A percentile compares a stretch with the other conserved stretches of the same genome.
Evolutionary conservation across 2,329 filamentous ascomycete species (phyloP).

Genomic region (Diaporthe velutina): DNA sequence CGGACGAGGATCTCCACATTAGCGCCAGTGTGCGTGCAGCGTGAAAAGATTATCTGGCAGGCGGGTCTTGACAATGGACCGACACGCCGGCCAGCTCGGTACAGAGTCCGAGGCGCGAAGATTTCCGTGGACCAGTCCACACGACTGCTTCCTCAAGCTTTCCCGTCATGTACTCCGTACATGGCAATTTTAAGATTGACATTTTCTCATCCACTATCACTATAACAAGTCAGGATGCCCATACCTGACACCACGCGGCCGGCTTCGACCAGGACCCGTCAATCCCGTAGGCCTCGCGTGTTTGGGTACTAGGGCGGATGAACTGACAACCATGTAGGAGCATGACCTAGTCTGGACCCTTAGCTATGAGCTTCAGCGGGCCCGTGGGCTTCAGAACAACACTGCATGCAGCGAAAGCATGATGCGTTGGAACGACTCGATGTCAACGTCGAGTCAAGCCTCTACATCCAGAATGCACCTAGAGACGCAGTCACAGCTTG

Average conservation of each 20-base stretch:
- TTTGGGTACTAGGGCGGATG: neutral
- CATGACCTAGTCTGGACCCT: neutral
- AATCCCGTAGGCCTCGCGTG: neutral
- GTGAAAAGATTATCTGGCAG: slow-evolving; percentile 21
- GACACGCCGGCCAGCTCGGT: slow-evolving; percentile 28
- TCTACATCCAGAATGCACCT: slow-evolving; percentile 12
- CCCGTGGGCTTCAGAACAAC: neutral
- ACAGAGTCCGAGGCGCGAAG: slow-evolving; percentile 27
- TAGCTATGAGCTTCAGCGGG: neutral
- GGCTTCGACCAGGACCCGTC: neutral
- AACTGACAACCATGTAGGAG: neutral
- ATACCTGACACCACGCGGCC: slow-evolving; percentile 3
- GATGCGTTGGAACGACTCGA: slow-evolving; percentile 5
- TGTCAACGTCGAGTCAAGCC: slow-evolving; percentile 15
- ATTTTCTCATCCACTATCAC: neutral
- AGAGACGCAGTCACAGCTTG: slow-evolving; percentile 11
- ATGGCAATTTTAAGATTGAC: neutral
- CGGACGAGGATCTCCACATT: neutral
- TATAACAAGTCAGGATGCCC: neutral
- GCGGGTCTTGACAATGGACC: slow-evolving; percentile 7
- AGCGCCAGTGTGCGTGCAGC: slow-evolving; percentile 9
- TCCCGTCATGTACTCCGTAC: neutral
- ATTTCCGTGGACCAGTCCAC: neutral
- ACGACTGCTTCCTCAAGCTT: neutral
- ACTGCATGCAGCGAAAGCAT: neutral